Base-by-base conservation (phyloP, 805 yeast genomes). In the Kuraishia floccosa region DNA sequence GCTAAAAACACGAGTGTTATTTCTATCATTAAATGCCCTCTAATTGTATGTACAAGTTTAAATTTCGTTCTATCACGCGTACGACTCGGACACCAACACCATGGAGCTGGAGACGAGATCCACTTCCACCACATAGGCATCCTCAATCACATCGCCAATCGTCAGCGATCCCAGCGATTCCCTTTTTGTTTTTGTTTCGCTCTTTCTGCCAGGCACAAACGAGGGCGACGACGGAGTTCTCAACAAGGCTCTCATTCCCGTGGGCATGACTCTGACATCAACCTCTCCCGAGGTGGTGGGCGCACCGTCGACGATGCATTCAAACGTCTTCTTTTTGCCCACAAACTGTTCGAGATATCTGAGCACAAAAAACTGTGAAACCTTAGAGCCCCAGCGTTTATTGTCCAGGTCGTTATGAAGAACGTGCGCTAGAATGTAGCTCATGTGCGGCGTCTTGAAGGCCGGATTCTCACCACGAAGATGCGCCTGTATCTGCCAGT, bases 401-500 rank as follows among this genome's bases (percentile, higher is more conserved):
- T 44, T 6, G 47, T 49, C 24, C 42, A 41, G 22, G 50, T 37
- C 3, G 43, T 49, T 5, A 60, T 44, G 26, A 57, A n/a, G n/a
- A n/a, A n/a, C n/a, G n/a, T n/a, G n/a, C n/a, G n/a, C 60, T 32
- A 65, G 66, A 35, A 66, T 55, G 14, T 63, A 50, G 33, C 60
- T 68, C 24, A 72, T 52, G 30, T 67, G 68, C 39, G 60, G 40
- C 6, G 63, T 46, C 28, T 65, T 41, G 22, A 56, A 49, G 17
- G 55, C 50, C 5, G 68, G 41, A 12, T 61, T 52, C 2, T 41
- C 22, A 37, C 42, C 16, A 5, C 30, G 20, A 10, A 19, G 22
- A 19, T 19, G 22, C 22, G 22, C 22, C 22, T 73, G 77, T 2
- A 83, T 38, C 43, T 81, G 89, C 72, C 87, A 70, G 44, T 87